phyloP scores from a whole-genome alignment of 1,284 basidiomycete genomes.

The Ustilago xerochloae region DNA sequence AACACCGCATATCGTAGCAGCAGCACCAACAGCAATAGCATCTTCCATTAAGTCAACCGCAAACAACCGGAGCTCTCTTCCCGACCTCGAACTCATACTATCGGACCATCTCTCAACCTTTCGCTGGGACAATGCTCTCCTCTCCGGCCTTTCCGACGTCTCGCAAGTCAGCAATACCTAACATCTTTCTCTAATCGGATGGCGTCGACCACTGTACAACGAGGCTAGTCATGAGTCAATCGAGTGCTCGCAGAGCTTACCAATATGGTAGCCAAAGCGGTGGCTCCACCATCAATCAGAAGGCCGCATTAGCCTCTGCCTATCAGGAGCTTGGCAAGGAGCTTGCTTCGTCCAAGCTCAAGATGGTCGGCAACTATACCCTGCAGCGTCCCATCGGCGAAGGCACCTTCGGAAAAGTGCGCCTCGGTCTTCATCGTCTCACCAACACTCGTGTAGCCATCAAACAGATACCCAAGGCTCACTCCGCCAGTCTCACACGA shows the following conservation, averaged over 20 bases:
- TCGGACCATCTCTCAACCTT: neutral
- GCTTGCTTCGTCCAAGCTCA: slow-evolving; percentile 85
- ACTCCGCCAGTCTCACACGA: slow-evolving; percentile 78
- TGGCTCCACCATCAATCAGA: slow-evolving; percentile 55
- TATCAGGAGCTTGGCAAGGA: slow-evolving; percentile 97
- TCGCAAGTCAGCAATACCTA: slow-evolving; percentile 5
- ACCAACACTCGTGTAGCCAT: slow-evolving; percentile 79
- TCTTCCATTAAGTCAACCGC: neutral
- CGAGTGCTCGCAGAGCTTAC: slow-evolving; percentile 23
- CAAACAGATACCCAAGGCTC: slow-evolving; percentile 96
- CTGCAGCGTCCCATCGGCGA: slow-evolving; percentile 94
- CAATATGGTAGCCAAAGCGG: slow-evolving; percentile 18
- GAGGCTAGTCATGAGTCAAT: slow-evolving; percentile 23
- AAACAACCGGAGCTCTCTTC: neutral
- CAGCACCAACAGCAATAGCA: slow-evolving; percentile 1
- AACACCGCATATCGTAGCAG: neutral
- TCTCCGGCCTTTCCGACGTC: neutral
- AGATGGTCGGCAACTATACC: slow-evolving; percentile 94
- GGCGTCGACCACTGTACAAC: slow-evolving; percentile 1
- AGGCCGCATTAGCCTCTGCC: slow-evolving; percentile 77
- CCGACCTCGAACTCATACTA: neutral
- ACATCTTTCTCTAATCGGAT: neutral
- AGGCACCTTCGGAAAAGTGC: slow-evolving; percentile 90
- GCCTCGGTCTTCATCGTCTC: slow-evolving; percentile 89
- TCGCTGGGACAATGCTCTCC: slow-evolving; percentile 14